phyloP scores from a whole-genome alignment of 768 basidiomycete species.

The Porphyrellus cyaneotinctus region DNA sequence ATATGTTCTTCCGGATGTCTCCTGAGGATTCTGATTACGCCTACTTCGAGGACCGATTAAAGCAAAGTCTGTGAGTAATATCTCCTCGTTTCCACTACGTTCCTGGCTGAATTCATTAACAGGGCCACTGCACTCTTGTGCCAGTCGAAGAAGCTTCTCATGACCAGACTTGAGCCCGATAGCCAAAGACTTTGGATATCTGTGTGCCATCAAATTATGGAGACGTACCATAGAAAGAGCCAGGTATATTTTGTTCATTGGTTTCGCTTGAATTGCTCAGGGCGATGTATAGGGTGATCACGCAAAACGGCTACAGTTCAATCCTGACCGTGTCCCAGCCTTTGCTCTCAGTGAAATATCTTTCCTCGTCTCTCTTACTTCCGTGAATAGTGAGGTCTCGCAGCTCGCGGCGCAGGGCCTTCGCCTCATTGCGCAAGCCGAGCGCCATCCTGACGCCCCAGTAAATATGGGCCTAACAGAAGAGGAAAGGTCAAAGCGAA shows the following conservation, averaged over 20 bases:
- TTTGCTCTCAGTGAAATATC: conserved; percentile 70
- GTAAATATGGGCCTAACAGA: conserved; percentile 47
- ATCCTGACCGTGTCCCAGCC: conserved; percentile 52
- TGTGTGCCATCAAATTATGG: conserved; percentile 57
- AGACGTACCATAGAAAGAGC: conserved; percentile 47
- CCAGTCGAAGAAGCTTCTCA: conserved; percentile 54
- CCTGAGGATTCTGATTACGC: conserved; percentile 36
- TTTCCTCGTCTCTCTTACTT: conserved; percentile 66
- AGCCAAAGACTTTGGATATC: conserved; percentile 66
- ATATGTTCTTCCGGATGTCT: conserved; percentile 42
- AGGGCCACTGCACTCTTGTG: conserved; percentile 36
- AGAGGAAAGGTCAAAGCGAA: conserved; percentile 63
- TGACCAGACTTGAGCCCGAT: conserved; percentile 56
- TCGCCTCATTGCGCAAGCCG: conserved; percentile 63
- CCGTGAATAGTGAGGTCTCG: conserved; percentile 63
- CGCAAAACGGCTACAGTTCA: conserved; percentile 47
- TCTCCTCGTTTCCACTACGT: conserved; percentile 10
- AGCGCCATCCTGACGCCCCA: conserved; percentile 58
- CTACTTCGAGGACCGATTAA: conserved; percentile 43
- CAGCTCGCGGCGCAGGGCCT: conserved; percentile 65
- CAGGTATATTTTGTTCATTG: conserved; percentile 35
- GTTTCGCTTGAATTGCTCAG: conserved; percentile 1
- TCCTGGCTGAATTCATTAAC: background rate
- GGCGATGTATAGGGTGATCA: conserved; percentile 35
- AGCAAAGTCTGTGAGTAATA: conserved; percentile 40